These are phyloP conservation scores for Colletotrichum gloeosporioides DNA, from an alignment of 2,329 filamentous ascomycete genomes.

Conservation along the genomic window DNA sequence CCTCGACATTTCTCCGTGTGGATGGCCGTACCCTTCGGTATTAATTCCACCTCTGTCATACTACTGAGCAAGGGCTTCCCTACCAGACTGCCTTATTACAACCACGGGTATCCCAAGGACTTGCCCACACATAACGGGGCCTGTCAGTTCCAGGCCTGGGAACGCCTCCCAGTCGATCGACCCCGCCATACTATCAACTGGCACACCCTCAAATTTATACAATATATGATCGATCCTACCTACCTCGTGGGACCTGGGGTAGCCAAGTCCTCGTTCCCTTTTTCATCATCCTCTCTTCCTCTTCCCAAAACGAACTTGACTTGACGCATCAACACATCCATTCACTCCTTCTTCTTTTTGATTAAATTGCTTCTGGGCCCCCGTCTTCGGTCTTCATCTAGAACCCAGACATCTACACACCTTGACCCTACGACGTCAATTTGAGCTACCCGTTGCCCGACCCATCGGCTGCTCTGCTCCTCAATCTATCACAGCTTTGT, in stretches of 20 bases:
- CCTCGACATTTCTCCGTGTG: slow-evolving; percentile 52
- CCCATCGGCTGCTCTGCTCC: background rate
- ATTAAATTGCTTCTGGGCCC: slow-evolving; percentile 8
- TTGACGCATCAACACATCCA: slow-evolving; percentile 12
- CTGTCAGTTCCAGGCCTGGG: slow-evolving; percentile 42
- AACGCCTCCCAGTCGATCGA: slow-evolving; percentile 36
- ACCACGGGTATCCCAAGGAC: slow-evolving; percentile 26
- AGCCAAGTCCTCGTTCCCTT: slow-evolving; percentile 24
- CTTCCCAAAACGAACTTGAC: slow-evolving; percentile 23
- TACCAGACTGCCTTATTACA: slow-evolving; percentile 41
- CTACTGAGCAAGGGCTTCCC: slow-evolving; percentile 44
- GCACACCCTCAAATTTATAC: slow-evolving; percentile 43
- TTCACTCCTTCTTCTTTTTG: slow-evolving; percentile 5
- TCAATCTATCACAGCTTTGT: background rate
- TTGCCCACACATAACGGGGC: slow-evolving; percentile 45
- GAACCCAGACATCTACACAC: slow-evolving; percentile 4
- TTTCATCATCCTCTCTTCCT: slow-evolving; percentile 29
- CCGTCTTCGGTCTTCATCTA: slow-evolving; percentile 1
- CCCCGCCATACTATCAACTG: slow-evolving; percentile 44
- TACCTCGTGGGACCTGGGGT: slow-evolving; percentile 28
- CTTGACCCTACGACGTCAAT: slow-evolving; percentile 4
- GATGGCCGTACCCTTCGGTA: slow-evolving; percentile 47
- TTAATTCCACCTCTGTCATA: slow-evolving; percentile 54
- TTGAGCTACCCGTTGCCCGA: background rate
- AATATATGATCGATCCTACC: slow-evolving; percentile 33